Percentiles rank a stretch among this genome's conserved stretches.
phyloP scores from a whole-genome alignment of 2,329 filamentous ascomycete genomes.

The Alternaria conjuncta region DNA sequence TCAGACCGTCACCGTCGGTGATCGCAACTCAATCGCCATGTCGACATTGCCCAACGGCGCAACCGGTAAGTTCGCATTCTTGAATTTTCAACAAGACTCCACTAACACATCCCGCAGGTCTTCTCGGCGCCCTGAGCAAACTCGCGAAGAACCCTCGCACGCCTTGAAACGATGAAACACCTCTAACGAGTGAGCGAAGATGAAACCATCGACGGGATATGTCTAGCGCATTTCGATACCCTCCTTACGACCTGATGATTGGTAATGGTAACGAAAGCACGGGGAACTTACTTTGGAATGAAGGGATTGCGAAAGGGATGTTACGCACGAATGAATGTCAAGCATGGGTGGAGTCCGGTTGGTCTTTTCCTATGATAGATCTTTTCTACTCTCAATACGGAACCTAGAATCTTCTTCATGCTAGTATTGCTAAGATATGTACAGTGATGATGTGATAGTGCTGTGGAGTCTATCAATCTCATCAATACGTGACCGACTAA shows the following conservation, averaged over 20 bases:
- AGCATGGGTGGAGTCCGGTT: slow-evolving; percentile 9
- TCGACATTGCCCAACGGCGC: slow-evolving; percentile 89
- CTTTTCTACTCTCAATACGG: slow-evolving; percentile 1
- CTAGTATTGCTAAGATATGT: too few relatives aligned
- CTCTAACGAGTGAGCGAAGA: too few relatives aligned
- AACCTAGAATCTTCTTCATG: slow-evolving; percentile 1
- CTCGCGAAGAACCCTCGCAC: slow-evolving; percentile 29
- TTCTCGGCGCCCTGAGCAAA: slow-evolving; percentile 38
- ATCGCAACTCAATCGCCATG: slow-evolving; percentile 84
- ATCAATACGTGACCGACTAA: not conserved
- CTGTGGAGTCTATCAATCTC: too few relatives aligned
- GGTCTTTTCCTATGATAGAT: slow-evolving; percentile 2
- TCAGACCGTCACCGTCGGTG: slow-evolving; percentile 85
- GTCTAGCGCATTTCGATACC: slow-evolving; percentile 6
- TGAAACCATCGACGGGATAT: too few relatives aligned
- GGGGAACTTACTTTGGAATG: not conserved
- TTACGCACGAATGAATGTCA: slow-evolving; percentile 2
- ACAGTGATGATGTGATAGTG: too few relatives aligned
- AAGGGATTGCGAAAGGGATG: not conserved
- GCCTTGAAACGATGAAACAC: too few relatives aligned
- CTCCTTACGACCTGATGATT: slow-evolving; percentile 6
- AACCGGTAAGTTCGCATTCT: slow-evolving; percentile 68
- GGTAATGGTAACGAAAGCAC: not conserved
- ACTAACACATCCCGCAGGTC: slow-evolving; percentile 30
- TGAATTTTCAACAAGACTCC: not conserved